Evolutionary conservation across 2,329 filamentous ascomycete species (phyloP), one percentile per base, ranked within the genome.

Genomic region (Pestalotiopsis sp.): DNA sequence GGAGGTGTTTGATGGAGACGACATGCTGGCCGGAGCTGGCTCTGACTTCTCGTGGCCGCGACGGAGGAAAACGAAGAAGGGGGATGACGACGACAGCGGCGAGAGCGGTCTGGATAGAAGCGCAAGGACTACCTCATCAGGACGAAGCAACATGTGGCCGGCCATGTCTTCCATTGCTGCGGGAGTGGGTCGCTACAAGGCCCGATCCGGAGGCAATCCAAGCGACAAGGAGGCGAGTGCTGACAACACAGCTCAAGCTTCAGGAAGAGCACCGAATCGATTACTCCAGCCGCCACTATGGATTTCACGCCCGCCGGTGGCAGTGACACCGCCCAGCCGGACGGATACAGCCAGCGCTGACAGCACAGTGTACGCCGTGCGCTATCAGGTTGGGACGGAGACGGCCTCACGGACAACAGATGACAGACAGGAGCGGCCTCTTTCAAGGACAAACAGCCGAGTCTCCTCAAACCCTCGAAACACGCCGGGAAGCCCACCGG

Each of bases 1-100:
- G 71, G 95, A 98, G 77, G 90, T 98, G 0, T 97, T 97, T 76
- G 95, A 98, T 73, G 95, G 94, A 3, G 95, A 98, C 75, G 95
- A 97, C 77, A 97, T 96, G 91, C 85, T 97, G 49, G 93, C 95
- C 64, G 81, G 85, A 17, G 84, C 86, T 49, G 82, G 85, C 1
- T 80, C 85, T 1, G 86, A 88, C 52, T 83, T 83, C 31, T 78
- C 81, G 12, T 87, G 86, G 84, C 80, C 82, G 20, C 77, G 80
- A 60, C 74, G 75, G 63, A 77, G 75, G 62, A 73, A 69, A 39
- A 71, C 70, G 65, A 77, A 69, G 64, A 75, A 70, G 63, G 67
- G 58, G 13, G 74, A 72, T 3, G 74, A 79, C 23, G 74, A 76
- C 6, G 77, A 76, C 49, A 76, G 72, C 5, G 77, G 78, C 3